A percentile compares a stretch with the other conserved stretches of the same genome.
Conservation (phyloP, 2,329 filamentous ascomycete genomes). For the Aureobasidium lini region DNA sequence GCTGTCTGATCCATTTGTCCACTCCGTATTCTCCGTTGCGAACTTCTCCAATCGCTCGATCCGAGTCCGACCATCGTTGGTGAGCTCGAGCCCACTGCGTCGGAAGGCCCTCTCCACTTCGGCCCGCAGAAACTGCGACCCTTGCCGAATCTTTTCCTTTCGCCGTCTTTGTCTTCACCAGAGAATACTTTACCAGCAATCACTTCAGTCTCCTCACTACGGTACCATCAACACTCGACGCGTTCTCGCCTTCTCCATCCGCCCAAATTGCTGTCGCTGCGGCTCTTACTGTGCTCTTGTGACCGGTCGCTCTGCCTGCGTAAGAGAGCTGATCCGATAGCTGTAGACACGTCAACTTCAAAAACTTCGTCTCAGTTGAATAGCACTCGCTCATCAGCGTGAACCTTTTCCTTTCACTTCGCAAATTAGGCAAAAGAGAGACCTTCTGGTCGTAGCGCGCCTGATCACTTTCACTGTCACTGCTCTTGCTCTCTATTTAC, state of each 20-base stretch:
- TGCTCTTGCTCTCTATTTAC: neutral
- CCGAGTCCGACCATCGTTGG: neutral
- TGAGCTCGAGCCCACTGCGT: neutral
- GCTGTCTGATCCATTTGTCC: conserved; percentile 4
- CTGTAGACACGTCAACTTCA: conserved; percentile 13
- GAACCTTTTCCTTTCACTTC: neutral
- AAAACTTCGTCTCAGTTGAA: conserved; percentile 9
- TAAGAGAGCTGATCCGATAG: conserved; percentile 12
- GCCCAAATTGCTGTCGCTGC: conserved; percentile 1
- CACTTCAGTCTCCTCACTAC: neutral
- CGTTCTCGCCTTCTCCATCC: neutral
- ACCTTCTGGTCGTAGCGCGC: neutral
- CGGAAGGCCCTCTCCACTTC: neutral
- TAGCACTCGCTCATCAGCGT: conserved; percentile 10
- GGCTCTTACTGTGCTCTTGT: conserved; percentile 10
- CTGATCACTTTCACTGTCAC: neutral
- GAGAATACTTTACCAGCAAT: neutral
- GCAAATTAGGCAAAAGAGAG: neutral
- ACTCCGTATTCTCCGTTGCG: neutral
- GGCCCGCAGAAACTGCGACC: neutral
- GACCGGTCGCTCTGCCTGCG: conserved; percentile 10
- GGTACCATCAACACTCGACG: conserved; percentile 3
- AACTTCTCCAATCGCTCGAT: neutral
- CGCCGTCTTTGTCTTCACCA: neutral
- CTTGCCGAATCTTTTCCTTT: conserved; percentile 8